Evolutionary conservation across 139 green algal species (phyloP).

Genomic region (Micractinium sp.): DNA sequence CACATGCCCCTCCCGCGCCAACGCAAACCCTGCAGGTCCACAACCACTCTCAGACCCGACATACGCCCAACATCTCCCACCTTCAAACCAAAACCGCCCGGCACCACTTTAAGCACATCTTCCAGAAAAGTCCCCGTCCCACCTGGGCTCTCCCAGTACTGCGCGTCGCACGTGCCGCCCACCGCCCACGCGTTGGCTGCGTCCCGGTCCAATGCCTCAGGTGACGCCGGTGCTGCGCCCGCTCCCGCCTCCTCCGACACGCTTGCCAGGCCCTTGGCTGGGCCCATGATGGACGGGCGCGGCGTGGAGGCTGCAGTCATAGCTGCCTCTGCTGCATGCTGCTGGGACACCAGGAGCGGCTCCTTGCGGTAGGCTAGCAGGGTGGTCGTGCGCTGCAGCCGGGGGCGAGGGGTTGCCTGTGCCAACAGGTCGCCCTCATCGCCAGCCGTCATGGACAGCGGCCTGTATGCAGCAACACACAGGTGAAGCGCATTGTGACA

Average conservation of each 20-base stretch:
- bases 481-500: too few relatives aligned
- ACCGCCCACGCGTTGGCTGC: slow-evolving; percentile 13
- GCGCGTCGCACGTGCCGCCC: slow-evolving; percentile 33
- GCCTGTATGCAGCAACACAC: neutral
- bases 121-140: too few relatives aligned
- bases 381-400: slow-evolving; percentile 21
- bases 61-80: too few relatives aligned
- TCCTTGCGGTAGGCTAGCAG: slow-evolving; percentile 8
- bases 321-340: neutral
- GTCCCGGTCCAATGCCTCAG: neutral
- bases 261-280: neutral
- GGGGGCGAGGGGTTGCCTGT: neutral
- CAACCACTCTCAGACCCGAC: too few relatives aligned
- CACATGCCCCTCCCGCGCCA: too few relatives aligned
- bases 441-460: neutral
- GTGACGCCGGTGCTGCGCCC: neutral
- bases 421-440: neutral
- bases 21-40: too few relatives aligned
- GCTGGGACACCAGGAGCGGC: neutral
- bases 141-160: slow-evolving; percentile 33
- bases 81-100: neutral
- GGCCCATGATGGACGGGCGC: neutral
- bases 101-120: neutral
- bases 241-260: neutral
- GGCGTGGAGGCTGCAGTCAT: neutral